Percentiles rank a stretch among this genome's conserved stretches.
Conservation (phyloP, 116 monocot species). For the Trichopus zeylanicus region DNA sequence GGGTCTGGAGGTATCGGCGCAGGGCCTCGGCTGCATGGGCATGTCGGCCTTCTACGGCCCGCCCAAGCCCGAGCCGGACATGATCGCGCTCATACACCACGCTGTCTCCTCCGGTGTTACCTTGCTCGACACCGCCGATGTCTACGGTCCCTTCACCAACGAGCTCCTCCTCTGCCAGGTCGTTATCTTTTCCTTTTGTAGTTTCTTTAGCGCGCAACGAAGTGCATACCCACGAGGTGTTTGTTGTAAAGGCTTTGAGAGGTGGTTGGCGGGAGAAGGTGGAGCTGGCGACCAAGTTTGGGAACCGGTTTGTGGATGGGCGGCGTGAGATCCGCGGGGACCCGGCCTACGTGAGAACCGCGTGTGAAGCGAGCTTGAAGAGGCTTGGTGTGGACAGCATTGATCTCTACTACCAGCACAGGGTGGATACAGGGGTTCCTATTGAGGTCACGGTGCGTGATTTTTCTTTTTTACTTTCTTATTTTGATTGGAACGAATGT, state of each 20-base stretch:
- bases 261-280: conserved; percentile 42
- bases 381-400: conserved; percentile 51
- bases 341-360: conserved; percentile 50
- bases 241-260: conserved; percentile 16
- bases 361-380: conserved; percentile 62
- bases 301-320: conserved; percentile 18
- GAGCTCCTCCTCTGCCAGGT: conserved; percentile 66
- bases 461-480: neutral
- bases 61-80: conserved; percentile 43
- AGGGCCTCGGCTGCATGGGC: conserved; percentile 69
- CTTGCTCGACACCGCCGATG: conserved; percentile 56
- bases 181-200: neutral
- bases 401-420: conserved; percentile 33
- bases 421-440: conserved; percentile 47
- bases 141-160: conserved; percentile 58
- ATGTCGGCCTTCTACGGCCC: conserved; percentile 48
- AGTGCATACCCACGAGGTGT: neutral
- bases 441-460: conserved; percentile 63
- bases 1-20: conserved; percentile 55
- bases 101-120: conserved; percentile 40
- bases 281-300: conserved; percentile 81
- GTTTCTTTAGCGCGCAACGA: neutral
- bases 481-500: neutral
- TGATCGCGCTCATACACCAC: conserved; percentile 52
- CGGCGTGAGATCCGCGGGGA: conserved; percentile 35